phyloP scores from a whole-genome alignment of 2,329 filamentous ascomycete genomes.

The Colletotrichum euphorbiae region DNA sequence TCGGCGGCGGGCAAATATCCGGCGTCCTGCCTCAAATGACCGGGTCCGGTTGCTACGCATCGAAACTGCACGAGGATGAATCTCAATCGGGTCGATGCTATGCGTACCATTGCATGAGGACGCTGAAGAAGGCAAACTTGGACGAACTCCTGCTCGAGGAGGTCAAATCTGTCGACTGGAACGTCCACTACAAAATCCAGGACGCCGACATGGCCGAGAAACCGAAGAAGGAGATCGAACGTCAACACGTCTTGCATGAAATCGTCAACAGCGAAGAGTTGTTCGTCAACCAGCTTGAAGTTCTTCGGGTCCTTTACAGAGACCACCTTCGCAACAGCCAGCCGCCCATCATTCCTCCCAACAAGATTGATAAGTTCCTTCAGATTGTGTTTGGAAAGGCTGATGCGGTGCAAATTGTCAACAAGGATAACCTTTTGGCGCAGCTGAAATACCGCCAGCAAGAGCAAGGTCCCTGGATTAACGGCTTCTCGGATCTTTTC shows the following conservation, averaged over 20 bases:
- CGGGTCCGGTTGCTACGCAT: conserved; percentile 89
- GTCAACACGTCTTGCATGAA: conserved; percentile 95
- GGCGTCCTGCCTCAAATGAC: conserved; percentile 96
- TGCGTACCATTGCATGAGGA: conserved; percentile 92
- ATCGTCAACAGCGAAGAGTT: conserved; percentile 93
- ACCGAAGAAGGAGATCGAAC: conserved; percentile 87
- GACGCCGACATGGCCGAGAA: conserved; percentile 79
- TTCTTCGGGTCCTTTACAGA: conserved; percentile 86
- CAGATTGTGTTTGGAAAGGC: conserved; percentile 90
- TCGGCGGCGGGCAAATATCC: conserved; percentile 81
- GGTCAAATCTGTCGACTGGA: conserved; percentile 84
- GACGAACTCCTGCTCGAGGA: conserved; percentile 78
- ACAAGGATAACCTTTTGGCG: conserved; percentile 90
- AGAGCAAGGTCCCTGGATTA: conserved; percentile 94
- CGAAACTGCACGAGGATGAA: conserved; percentile 79
- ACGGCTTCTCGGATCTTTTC: conserved; percentile 96
- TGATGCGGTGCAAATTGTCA: conserved; percentile 88
- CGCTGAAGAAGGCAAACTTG: conserved; percentile 92
- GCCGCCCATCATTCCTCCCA: conserved; percentile 83
- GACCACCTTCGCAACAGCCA: conserved; percentile 80
- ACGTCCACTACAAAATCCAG: conserved; percentile 85
- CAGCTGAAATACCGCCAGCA: conserved; percentile 97
- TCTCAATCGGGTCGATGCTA: conserved; percentile 82
- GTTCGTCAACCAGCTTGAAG: conserved; percentile 89
- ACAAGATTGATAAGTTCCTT: conserved; percentile 83